Evolutionary conservation across 2,329 filamentous ascomycete species (phyloP), one percentile per base, ranked within the genome.

Genomic region (Colletotrichum siamense): DNA sequence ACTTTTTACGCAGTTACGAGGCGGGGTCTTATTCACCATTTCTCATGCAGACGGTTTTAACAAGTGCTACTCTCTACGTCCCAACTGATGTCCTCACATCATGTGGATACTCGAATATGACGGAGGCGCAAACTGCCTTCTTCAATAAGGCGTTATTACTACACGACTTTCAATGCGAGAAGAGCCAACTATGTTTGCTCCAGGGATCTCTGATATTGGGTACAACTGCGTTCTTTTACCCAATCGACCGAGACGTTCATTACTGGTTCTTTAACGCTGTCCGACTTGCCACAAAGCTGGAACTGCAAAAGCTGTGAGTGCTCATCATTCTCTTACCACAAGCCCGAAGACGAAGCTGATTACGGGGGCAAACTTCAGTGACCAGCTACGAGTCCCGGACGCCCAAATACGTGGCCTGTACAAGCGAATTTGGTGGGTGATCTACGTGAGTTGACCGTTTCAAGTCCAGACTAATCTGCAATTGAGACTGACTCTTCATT

Each of bases 291-390:
- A 52, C 44, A 8, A 52, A 52, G n/a, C n/a, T 52, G 0, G 44
- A 52, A 52, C 44, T 52, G 12, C 44, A 52, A 52, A 52, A 13
- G n/a, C 44, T 52, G 44, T 52, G 44, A 52, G 44, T 1, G 8
- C 28, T 30, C 28, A 9, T 9, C 1, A 30, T 9, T 30, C 28
- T 30, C 8, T 9, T 30, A 30, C 28, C 0, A 30, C 28, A 30
- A 9, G 28, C 8, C 28, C 8, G 28, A 30, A 30, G 28, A 30
- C 8, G 28, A 9, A 30, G 39, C 39, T 49, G 44, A 22, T 7
- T 22, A 2, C n/a, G n/a, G 6, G 7, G 7, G n/a, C 9, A 4
- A 7, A 22, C 1, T 4, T 4, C 0, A 49, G 44, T 22, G 44
- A 49, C 7, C 44, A 52, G 10, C n/a, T 52, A 52, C 44, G n/a